Evolutionary conservation across 2,329 filamentous ascomycete species (phyloP).

Genomic region (Cordyceps javanica): DNA sequence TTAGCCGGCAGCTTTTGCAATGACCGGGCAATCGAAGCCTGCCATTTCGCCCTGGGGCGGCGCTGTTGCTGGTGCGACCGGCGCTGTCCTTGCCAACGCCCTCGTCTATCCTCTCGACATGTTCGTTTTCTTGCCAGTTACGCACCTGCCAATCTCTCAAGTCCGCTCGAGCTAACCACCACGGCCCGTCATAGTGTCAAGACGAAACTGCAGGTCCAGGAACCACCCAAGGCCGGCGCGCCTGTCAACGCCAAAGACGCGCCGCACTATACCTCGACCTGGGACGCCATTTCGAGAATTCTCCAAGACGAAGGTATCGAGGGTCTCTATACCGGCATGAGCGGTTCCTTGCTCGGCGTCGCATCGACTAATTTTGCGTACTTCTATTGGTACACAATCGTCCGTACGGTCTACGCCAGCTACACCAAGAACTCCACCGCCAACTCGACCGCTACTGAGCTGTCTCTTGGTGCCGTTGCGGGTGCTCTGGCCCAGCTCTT

Average conservation of each 20-base stretch:
- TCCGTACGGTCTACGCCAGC: constrained; percentile 72
- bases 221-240: constrained; percentile 52
- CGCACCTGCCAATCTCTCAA: not conserved
- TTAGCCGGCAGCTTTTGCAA: constrained; percentile 21
- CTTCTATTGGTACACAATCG: constrained; percentile 97
- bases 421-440: constrained; percentile 43
- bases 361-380: constrained; percentile 98
- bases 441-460: constrained; percentile 74
- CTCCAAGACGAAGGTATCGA: constrained; percentile 68
- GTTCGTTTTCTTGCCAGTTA: constrained; percentile 47
- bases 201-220: constrained; percentile 91
- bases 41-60: constrained; percentile 85
- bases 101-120: constrained; percentile 95
- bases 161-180: not conserved
- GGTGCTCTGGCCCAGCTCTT: constrained; percentile 91
- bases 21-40: constrained; percentile 58
- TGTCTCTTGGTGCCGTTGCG: constrained; percentile 77
- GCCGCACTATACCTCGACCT: constrained; percentile 76
- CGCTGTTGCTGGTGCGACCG: constrained; percentile 85
- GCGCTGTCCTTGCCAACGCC: constrained; percentile 90
- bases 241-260: constrained; percentile 38
- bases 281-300: constrained; percentile 86
- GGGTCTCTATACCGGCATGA: constrained; percentile 86
- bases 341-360: constrained; percentile 80
- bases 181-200: constrained; percentile 62